Base-by-base conservation (phyloP, 257 asterid species). In the Petrea volubilis region DNA sequence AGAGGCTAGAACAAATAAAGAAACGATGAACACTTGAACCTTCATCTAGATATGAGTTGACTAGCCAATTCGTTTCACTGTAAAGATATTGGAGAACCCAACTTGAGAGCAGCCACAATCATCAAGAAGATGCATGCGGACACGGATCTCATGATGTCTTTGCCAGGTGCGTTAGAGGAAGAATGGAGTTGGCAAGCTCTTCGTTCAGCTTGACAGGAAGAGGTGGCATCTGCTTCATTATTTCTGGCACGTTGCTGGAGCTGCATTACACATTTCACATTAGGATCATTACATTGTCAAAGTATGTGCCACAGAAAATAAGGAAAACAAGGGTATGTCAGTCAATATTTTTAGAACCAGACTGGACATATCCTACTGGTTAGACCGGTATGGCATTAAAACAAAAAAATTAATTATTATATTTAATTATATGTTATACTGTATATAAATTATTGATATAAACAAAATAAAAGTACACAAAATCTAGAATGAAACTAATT, bases 141-240 rank as follows among this genome's bases (percentile, higher is more conserved):
- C 14, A 67, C 41, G n/a, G 67, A 72, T 36, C 71, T 82, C 84
- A 78, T 43, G 81, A 63, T 64, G 78, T 81, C 36, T 85, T 83
- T 20, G 79, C 77, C 67, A 81, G 60, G 51, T 79, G 11, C 10
- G 77, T 24, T 34, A 60, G 74, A 10, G 84, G 90, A 65, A 88
- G 95, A 78, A 91, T 78, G 43, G 82, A 43, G 78, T 77, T 81
- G 57, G 87, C 91, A 13, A 88, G 93, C 41, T 88, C 92, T 56
- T 87, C 90, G 9, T 88, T 88, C 79, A 88, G 80, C 88, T 77
- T 85, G 50, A 88, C 88, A 23, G 97, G 97, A 28, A 91, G 85
- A 6, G 96, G 92, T 4, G 97, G 96, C 97, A 85, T 87, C 80
- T 81, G 91, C 78, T 75, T 81, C 97, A 88, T 91, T 67, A 81